Base-by-base conservation (phyloP, 2,329 filamentous ascomycete species). In the Colletotrichum musicola region DNA sequence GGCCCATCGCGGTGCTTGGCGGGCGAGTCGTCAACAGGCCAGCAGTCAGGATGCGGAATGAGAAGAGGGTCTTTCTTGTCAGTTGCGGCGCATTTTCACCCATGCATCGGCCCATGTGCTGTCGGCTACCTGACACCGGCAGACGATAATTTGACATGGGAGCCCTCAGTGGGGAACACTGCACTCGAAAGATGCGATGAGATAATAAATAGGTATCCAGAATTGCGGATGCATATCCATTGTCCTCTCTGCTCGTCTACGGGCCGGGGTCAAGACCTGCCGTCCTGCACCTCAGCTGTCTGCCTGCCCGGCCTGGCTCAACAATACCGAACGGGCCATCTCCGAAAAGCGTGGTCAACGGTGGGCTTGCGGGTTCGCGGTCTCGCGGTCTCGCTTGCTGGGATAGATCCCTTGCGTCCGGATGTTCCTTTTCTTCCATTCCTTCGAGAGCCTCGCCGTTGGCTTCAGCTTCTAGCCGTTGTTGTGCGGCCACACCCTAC, bases 341-440 rank as follows among this genome's bases (percentile, higher is more conserved):
- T 67, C 64, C 46, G 64, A 67, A 35, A 35, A 35, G 59, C 46
- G 10, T 56, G 59, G 27, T 30, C 25, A 54, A 55, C 44, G 46
- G 59, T 47, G 20, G 57, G 42, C 46, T 63, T 38, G 25, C 18
- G 25, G 60, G 54, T 54, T 68, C 25, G 38, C 54, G 49, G 40
- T 3, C 35, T 40, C 22, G 18, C 16, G 46, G n/a, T 40, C 59
- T 68, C 53, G 60, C 60, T 58, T 58, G 60, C 59, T 55, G 50
- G 38, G 16, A 46, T 61, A 40, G 14, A 40, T 61, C 66, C 66
- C 66, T 69, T 69, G 66, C 64, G 50, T 60, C 55, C 55, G 62
- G 65, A 56, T 35, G 35, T 56, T 69, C 55, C 55, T 51, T 69
- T 55, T 22, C 55, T 66, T 66, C 66, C 51, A 60, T 69, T 69